Base-by-base conservation (phyloP, 106 monocot species). In the Phalaenopsis aphrodite region DNA sequence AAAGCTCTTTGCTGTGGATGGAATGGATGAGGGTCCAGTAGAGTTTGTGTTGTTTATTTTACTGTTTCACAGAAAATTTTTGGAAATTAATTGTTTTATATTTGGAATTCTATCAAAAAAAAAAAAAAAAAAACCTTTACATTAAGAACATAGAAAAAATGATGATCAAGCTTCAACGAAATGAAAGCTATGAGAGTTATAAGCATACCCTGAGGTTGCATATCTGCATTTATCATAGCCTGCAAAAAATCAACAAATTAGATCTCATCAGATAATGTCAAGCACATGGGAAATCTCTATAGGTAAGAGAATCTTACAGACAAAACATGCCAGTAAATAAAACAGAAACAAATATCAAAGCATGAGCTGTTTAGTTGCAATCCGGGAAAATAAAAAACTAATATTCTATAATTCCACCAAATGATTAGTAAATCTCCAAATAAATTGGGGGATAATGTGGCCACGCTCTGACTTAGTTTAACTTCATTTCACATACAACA, bases 211-310 rank as follows among this genome's bases (percentile, higher is more conserved):
- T 3, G 76, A 76, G 49, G 76, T 76, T 49, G 49, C 76, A 52
- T 76, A 76, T 30, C 14, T 76, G 76, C 76, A 76, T 24, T 76
- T 76, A n/a, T 76, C 76, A 76, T 76, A 76, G 76, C 76, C 76
- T 76, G 76, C 23, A 76, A 49, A 49, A 47, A 49, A 23, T 23
- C 17, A 76, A 49, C 41, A 24, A 17, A 15, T 57, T 61, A n/a
- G 58, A 3, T 3, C 9, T 61, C 21, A n/a, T 61, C 58, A 61
- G 19, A 61, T 19, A n/a, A 61, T 19, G 58, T n/a, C 3, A 12
- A 52, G 52, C 10, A 52, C 12, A 52, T 52, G 2, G 14, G 14
- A 52, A 52, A 52, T 12, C 10, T 52, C 52, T 12, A 12, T 12
- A 52, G 2, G 12, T 52, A 52, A 12, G 52, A 52, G 7, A 48